phyloP scores from a whole-genome alignment of 2,329 filamentous ascomycete genomes.

The Cladorrhinum sp. region DNA sequence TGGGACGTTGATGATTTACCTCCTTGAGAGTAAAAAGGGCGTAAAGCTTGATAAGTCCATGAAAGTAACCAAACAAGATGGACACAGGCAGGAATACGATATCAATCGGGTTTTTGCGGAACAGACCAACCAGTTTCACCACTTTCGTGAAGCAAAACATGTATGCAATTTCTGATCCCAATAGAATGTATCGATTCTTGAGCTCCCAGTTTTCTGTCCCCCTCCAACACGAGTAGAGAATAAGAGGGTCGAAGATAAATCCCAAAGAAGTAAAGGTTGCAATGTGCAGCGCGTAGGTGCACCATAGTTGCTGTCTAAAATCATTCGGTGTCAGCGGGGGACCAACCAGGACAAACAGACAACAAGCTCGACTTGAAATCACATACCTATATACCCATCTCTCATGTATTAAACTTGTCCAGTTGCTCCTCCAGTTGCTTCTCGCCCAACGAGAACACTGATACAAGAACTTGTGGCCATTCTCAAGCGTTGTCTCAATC shows the following conservation, averaged over 20 bases:
- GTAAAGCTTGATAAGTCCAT: conserved; percentile 88
- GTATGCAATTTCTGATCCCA: conserved; percentile 62
- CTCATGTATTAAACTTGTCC: conserved; percentile 83
- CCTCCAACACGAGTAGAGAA: conserved; percentile 67
- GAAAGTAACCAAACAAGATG: conserved; percentile 86
- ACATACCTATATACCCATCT: conserved; percentile 84
- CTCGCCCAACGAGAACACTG: conserved; percentile 94
- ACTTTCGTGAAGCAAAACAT: conserved; percentile 83
- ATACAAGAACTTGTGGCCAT: conserved; percentile 82
- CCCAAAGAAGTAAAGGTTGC: conserved; percentile 90
- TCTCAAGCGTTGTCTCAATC: conserved; percentile 89
- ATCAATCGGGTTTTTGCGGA: conserved; percentile 79
- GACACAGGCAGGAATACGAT: conserved; percentile 79
- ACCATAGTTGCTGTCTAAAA: conserved; percentile 82
- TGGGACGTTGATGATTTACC: conserved; percentile 52
- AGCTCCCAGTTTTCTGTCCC: conserved; percentile 61
- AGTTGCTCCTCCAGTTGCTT: conserved; percentile 97
- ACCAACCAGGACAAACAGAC: conserved; percentile 4
- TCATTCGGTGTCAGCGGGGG: conserved; percentile 16
- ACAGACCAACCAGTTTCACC: conserved; percentile 84
- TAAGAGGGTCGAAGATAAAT: conserved; percentile 70
- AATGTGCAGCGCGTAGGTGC: conserved; percentile 86
- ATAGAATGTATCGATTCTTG: conserved; percentile 50
- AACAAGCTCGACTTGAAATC: too few relatives aligned
- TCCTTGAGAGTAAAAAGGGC: conserved; percentile 78